Evolutionary conservation across 805 yeast species (phyloP).

Genomic region (Yamadazyma paraphyllophila): DNA sequence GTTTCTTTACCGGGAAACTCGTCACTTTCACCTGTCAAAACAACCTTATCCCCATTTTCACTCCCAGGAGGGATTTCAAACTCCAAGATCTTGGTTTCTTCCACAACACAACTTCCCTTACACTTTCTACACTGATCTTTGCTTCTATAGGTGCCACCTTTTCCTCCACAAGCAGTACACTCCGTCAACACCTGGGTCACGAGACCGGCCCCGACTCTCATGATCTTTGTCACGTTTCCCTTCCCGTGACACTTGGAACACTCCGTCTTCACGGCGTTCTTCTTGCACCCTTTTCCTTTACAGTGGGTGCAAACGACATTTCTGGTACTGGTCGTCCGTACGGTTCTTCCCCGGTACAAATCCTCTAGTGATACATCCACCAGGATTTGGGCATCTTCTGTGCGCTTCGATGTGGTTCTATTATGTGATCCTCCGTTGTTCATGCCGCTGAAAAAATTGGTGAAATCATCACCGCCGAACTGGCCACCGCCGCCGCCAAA

Average conservation of each 20-base stretch:
- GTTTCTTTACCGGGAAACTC: slow-evolving; percentile 67
- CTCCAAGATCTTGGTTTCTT: slow-evolving; percentile 70
- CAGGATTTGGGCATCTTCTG: slow-evolving; percentile 67
- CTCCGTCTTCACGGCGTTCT: slow-evolving; percentile 49
- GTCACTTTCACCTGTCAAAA: slow-evolving; percentile 71
- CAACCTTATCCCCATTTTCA: slow-evolving; percentile 56
- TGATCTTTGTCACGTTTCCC: slow-evolving; percentile 60
- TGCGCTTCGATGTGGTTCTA: slow-evolving; percentile 29
- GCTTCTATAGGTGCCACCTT: slow-evolving; percentile 55
- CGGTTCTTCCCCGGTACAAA: slow-evolving; percentile 73
- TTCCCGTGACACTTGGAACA: slow-evolving; percentile 74
- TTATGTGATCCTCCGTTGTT: slow-evolving; percentile 17
- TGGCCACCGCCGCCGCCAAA: slow-evolving; percentile 32
- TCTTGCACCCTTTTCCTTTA: slow-evolving; percentile 71
- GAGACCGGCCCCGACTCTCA: slow-evolving; percentile 72
- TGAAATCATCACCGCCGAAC: slow-evolving; percentile 73
- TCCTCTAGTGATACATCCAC: slow-evolving; percentile 70
- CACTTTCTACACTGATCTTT: slow-evolving; percentile 82
- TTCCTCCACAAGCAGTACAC: slow-evolving; percentile 71
- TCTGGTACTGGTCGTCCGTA: slow-evolving; percentile 71
- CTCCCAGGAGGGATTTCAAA: slow-evolving; percentile 77
- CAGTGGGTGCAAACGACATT: slow-evolving; percentile 71
- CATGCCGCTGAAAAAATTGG: slow-evolving; percentile 59
- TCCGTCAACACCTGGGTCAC: slow-evolving; percentile 58
- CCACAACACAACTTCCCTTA: slow-evolving; percentile 57